Base-by-base conservation (phyloP, 2,329 filamentous ascomycete genomes). In the Monosporascus sp. region DNA sequence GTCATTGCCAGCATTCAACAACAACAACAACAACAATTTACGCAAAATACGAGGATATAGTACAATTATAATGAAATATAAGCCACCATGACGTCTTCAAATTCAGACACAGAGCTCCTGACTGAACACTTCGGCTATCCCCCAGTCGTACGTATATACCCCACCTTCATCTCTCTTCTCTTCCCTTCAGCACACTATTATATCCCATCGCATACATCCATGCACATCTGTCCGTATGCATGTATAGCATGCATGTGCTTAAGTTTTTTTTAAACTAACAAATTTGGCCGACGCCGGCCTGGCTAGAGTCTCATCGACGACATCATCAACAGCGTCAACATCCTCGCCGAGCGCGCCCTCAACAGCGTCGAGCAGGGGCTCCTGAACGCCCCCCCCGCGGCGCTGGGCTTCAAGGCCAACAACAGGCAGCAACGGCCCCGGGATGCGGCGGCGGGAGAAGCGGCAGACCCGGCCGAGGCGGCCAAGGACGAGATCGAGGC, bases 81-180 rank as follows among this genome's bases (percentile, higher is more conserved):
- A 55, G 64, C 59, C 61, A 64, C 62, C 58, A 60, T 60, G 56
- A 59, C 59, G 41, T 56, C 61, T 55, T 52, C 58, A 34, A 64
- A 56, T 48, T 74, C 79, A 48, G 81, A 84, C 61, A 83, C 80
- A 36, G 82, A 84, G 68, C 82, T 97, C 63, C 80, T 97, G 57
- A 97, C 94, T 2, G 94, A 97, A 79, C 94, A 99, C 69, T 89
- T 99, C 65, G 90, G 90, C 60, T 97, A 96, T 65, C 93, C 94
- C 2, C 94, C 93, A 27, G 84, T 96, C 61, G 92, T 96, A 73
- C 67, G 88, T 77, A 34, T 34, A 34, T 34, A 26, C 5, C 41
- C 22, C 50, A 34, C 44, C 40, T 22, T 38, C 24, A 37, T 38
- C 19, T 19, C 24, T 27, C 47, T 46, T 48, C 49, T 41, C 51